Conservation (phyloP, 139 green algal species). For the Closterium sp. region DNA sequence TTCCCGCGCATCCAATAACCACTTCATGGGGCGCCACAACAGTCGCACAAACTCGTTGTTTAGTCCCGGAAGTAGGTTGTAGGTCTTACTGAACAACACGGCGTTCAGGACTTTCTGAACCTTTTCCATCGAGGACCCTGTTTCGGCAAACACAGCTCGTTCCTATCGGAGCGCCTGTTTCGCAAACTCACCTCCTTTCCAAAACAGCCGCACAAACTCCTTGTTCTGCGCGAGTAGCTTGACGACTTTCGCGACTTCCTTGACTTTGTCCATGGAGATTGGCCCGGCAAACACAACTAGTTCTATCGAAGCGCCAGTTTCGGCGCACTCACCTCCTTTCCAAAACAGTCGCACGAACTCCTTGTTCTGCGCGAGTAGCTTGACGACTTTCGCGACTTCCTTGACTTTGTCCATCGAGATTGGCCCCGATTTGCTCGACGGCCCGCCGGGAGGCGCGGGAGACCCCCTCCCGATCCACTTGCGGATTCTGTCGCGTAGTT, state of each 20-base stretch:
- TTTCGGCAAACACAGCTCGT: no score
- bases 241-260: neutral
- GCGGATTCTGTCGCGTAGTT: neutral
- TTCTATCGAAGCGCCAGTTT: no score
- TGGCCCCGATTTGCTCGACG: neutral
- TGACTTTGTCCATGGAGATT: neutral
- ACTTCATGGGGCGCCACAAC: no score
- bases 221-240: neutral
- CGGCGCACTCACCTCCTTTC: no score
- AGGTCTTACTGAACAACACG: no score
- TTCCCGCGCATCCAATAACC: no score
- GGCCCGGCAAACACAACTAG: no score
- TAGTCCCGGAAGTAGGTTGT: no score
- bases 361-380: neutral
- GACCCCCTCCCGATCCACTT: neutral
- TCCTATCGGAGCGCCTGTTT: no score
- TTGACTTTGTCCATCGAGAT: neutral
- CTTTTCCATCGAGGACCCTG: no score
- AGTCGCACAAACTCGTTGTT: no score
- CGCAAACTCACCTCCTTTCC: neutral
- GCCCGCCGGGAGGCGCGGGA: neutral
- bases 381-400: neutral
- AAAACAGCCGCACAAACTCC: neutral
- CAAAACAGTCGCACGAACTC: neutral
- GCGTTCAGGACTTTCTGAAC: no score